phyloP scores from a whole-genome alignment of 2,329 filamentous ascomycete species.

The Alternaria sp. region DNA sequence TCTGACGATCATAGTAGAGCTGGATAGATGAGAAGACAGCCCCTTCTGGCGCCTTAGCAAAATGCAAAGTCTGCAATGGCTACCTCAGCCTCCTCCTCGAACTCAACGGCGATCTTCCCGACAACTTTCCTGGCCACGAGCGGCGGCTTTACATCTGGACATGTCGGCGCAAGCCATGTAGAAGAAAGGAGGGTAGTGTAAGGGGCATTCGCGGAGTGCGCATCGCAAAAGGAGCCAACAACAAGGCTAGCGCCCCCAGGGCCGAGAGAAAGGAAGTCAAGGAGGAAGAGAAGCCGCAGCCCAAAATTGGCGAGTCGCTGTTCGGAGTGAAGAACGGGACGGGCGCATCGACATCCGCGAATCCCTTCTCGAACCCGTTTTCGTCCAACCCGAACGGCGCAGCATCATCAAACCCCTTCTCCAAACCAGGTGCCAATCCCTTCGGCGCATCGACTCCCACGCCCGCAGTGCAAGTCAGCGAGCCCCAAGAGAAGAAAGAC shows the following conservation, averaged over 20 bases:
- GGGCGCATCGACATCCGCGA: constrained; percentile 24
- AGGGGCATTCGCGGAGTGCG: constrained; percentile 74
- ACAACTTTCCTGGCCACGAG: constrained; percentile 85
- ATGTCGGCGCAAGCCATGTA: constrained; percentile 78
- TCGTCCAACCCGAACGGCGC: constrained; percentile 51
- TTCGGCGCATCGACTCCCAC: constrained; percentile 53
- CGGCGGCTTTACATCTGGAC: constrained; percentile 85
- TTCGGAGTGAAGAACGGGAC: constrained; percentile 67
- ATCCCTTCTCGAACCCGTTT: constrained; percentile 64
- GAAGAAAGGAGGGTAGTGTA: constrained; percentile 81
- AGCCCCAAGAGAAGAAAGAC: constrained; percentile 26
- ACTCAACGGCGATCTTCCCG: constrained; percentile 87
- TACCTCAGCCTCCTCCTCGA: constrained; percentile 86
- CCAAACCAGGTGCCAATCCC: constrained; percentile 36
- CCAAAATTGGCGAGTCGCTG: constrained; percentile 68
- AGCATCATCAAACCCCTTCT: constrained; percentile 63
- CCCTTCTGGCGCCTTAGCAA: constrained; percentile 77
- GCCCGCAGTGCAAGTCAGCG: constrained; percentile 28
- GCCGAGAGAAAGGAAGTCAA: constrained; percentile 26
- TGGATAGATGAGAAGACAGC: constrained; percentile 79
- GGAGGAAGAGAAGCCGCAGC: constrained; percentile 47
- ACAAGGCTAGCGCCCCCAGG: constrained; percentile 21
- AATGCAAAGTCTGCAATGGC: constrained; percentile 86
- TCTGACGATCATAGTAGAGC: constrained; percentile 55
- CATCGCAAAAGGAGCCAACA: constrained; percentile 50